A percentile compares a stretch with the other conserved stretches of the same genome.
phyloP scores from a whole-genome alignment of 129 eudicot species.

The Helianthus tuberosus region DNA sequence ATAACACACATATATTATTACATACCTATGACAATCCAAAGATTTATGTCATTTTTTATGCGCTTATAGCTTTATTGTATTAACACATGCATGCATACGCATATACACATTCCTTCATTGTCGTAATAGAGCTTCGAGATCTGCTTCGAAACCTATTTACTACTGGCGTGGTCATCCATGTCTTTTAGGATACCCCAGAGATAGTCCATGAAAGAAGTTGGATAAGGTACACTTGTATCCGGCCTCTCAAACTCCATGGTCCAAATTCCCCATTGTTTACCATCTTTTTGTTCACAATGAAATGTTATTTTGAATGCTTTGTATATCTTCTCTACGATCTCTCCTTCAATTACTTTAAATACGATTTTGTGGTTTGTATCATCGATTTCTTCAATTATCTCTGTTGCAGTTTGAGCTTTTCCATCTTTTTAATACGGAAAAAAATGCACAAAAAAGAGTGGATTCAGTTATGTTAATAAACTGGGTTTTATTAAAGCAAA shows the following conservation, averaged over 20 bases:
- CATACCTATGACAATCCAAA: neutral
- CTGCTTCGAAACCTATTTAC: neutral
- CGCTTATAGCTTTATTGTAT: neutral
- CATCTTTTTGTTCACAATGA: neutral
- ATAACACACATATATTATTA: no score
- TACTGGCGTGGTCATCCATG: neutral
- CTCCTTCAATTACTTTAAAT: neutral
- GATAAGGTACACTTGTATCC: neutral
- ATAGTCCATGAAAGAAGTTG: neutral
- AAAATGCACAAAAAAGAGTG: neutral
- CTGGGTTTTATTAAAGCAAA: no score
- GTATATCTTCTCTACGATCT: neutral
- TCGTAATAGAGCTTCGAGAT: neutral
- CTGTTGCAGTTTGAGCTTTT: neutral
- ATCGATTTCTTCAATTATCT: neutral
- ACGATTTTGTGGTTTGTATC: neutral
- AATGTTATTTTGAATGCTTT: constrained; percentile 1
- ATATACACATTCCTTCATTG: neutral
- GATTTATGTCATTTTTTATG: no score
- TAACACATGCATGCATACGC: neutral
- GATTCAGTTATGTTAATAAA: neutral
- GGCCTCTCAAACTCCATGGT: constrained; percentile 2
- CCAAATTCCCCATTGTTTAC: neutral
- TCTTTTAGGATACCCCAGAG: neutral
- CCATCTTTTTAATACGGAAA: neutral